Evolutionary conservation across 106 monocot species (phyloP), one percentile per base, ranked within the genome.

Genomic region (Dendrobium nobile): DNA sequence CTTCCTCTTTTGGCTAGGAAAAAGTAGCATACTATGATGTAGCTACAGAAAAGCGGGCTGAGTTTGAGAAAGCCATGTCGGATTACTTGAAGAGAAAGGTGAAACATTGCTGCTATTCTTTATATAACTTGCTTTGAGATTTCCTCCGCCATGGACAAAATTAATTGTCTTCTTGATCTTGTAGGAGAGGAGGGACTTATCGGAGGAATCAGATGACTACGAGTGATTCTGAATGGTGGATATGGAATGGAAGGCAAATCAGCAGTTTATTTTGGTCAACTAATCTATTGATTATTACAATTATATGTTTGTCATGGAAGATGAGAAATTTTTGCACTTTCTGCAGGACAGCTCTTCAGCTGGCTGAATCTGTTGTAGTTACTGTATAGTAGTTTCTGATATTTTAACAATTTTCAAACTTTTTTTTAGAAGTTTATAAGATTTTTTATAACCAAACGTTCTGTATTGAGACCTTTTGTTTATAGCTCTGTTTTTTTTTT

Each of bases 21-120:
- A 96, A 93, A 75, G 92, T 96, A 24, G 58, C 78, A n/a, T 96
- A 96, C 67, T 96, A 93, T 67, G 96, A 96, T 77, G 83, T 90
- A 87, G 96, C 96, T 61, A 96, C 96, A 8, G 90, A 92, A 77
- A 96, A 96, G 67, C 78, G 96, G 79, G 92, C 93, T 0, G 86
- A 88, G 48, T 96, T 92, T 82, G 96, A 96, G 61, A 90, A 86
- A 73, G 84, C 92, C 43, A 80, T 90, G 89, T 81, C 90, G 77
- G 88, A 79, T 54, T 96, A 93, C 80, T 74, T 84, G 20, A 93
- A 92, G 88, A 92, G 78, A 85, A 96, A 86, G 93, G 91, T 96
- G 47, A 8, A 67, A 7, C 19, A 26, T 67, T 9, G 4, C 26
- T 41, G 17, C 27, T 67, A 26, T 67, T 67, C 5, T 67, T 26